A percentile compares a stretch with the other conserved stretches of the same genome.
These are phyloP conservation scores for Exobasidium cylindrosporum DNA, from an alignment of 1,284 basidiomycete genomes.

Conservation along the genomic window DNA sequence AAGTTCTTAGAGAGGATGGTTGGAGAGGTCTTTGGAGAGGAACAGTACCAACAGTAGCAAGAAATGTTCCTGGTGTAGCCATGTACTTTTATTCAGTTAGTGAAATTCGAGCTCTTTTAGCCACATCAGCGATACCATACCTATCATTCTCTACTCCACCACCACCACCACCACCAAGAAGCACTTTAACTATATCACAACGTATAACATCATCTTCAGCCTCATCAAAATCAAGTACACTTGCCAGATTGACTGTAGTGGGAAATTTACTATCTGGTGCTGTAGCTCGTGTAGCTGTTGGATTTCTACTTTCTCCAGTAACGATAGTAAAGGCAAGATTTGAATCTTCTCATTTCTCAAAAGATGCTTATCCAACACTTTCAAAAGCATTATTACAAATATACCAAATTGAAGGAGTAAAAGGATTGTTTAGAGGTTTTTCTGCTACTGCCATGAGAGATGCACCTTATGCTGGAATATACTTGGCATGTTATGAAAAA, in stretches of 20 bases:
- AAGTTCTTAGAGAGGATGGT: constrained; percentile 38
- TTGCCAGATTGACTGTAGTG: constrained; percentile 65
- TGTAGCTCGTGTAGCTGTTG: constrained; percentile 76
- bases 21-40: constrained; percentile 49
- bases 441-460: constrained; percentile 85
- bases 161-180: constrained; percentile 21
- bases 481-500: constrained; percentile 77
- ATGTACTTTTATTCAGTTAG: constrained; percentile 53
- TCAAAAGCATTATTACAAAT: constrained; percentile 57
- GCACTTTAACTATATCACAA: constrained; percentile 6
- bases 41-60: constrained; percentile 45
- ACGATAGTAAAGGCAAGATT: constrained; percentile 91
- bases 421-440: constrained; percentile 83
- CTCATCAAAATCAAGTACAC: constrained; percentile 59
- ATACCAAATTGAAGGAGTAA: constrained; percentile 66
- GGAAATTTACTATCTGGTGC: constrained; percentile 91
- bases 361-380: constrained; percentile 39
- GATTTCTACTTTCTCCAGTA: constrained; percentile 85
- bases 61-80: constrained; percentile 54
- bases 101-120: constrained; percentile 38
- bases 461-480: constrained; percentile 92
- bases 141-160: constrained; percentile 29
- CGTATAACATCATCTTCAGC: constrained; percentile 28
- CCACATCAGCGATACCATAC: constrained; percentile 33
- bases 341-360: constrained; percentile 60